Evolutionary conservation across 352 stramenopile species (phyloP).

Genomic region (Globisporangium camurandrum): DNA sequence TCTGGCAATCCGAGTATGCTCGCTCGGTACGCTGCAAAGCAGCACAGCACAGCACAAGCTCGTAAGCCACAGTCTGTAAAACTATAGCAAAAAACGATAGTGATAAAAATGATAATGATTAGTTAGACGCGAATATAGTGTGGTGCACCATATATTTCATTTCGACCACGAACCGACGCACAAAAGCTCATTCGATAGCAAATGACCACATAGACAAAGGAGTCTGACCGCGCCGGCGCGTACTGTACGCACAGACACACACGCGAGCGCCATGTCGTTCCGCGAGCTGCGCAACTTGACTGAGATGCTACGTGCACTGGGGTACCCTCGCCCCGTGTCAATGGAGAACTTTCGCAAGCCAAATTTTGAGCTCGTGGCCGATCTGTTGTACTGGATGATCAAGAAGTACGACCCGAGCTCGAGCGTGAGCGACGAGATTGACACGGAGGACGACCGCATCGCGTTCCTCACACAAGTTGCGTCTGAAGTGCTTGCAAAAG

Average conservation of each 20-base stretch:
- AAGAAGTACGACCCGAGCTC: slow-evolving; percentile 88
- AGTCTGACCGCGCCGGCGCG: too few relatives aligned
- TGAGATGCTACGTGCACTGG: slow-evolving; percentile 93
- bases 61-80: too few relatives aligned
- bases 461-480: slow-evolving; percentile 89
- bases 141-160: neutral
- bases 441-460: slow-evolving; percentile 92
- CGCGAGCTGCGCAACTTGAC: slow-evolving; percentile 89
- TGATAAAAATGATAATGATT: neutral
- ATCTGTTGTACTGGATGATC: slow-evolving; percentile 96
- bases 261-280: slow-evolving; percentile 55
- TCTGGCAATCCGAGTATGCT: slow-evolving; percentile 74
- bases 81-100: neutral
- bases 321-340: slow-evolving; percentile 87
- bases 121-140: neutral
- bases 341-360: slow-evolving; percentile 94
- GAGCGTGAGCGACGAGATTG: slow-evolving; percentile 89
- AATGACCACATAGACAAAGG: too few relatives aligned
- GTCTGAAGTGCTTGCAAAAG: slow-evolving; percentile 81
- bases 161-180: neutral
- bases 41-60: slow-evolving; percentile 1
- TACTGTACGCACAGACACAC: neutral
- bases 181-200: slow-evolving; percentile 2
- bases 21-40: slow-evolving; percentile 38
- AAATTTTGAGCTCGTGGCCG: slow-evolving; percentile 96